These are phyloP conservation scores for Curvularia verruculosa DNA, from an alignment of 2,329 filamentous ascomycete genomes.

Conservation along the genomic window DNA sequence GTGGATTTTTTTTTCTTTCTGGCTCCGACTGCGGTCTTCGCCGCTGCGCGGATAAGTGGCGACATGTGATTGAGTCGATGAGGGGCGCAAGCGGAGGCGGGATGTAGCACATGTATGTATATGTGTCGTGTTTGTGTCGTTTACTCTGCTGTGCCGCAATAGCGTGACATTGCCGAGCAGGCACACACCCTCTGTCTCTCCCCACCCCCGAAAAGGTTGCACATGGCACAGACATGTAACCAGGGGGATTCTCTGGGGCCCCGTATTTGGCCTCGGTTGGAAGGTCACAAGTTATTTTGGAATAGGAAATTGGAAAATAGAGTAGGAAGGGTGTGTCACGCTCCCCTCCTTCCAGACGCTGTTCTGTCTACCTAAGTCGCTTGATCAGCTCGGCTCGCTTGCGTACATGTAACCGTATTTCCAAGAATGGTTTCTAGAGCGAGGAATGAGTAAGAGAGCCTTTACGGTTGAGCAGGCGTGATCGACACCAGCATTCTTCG, in stretches of 20 bases:
- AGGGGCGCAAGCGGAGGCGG: too few relatives aligned
- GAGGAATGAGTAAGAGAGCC: background rate
- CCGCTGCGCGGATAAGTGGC: too few relatives aligned
- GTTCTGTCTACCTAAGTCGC: background rate
- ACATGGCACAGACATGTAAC: background rate
- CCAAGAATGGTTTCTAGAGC: background rate
- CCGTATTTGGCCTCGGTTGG: background rate
- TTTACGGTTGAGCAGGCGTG: background rate
- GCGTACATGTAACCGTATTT: background rate
- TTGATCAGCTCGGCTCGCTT: background rate
- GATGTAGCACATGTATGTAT: background rate
- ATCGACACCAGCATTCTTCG: slow-evolving; percentile 11
- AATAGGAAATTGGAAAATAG: background rate
- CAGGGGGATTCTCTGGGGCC: background rate
- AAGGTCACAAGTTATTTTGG: background rate
- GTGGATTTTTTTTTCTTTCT: background rate
- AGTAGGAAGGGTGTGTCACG: too few relatives aligned
- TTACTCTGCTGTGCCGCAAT: background rate
- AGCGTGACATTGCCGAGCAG: background rate
- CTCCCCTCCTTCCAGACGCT: background rate
- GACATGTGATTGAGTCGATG: too few relatives aligned
- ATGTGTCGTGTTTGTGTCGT: background rate
- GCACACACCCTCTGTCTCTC: background rate
- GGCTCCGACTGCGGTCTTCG: too few relatives aligned
- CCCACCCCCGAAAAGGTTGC: background rate